Evolutionary conservation across 2,329 filamentous ascomycete species (phyloP).

Genomic region (Emydomyces testavorans): DNA sequence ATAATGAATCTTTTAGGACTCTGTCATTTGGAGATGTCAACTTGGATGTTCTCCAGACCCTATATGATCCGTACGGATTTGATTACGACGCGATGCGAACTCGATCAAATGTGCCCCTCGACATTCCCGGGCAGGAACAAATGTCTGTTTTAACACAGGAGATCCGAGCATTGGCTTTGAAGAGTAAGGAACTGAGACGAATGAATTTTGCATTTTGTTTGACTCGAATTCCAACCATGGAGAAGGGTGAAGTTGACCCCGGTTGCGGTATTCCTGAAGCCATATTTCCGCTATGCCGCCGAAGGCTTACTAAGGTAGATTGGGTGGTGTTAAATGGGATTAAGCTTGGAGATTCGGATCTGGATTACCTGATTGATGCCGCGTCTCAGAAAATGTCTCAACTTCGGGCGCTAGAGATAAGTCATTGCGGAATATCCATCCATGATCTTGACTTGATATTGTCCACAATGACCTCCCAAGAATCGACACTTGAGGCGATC

Average conservation of each 20-base stretch:
- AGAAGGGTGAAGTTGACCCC: constrained; percentile 42
- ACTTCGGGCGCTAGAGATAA: constrained; percentile 56
- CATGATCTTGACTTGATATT: constrained; percentile 47
- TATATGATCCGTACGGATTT: constrained; percentile 48
- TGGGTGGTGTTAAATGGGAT: constrained; percentile 61
- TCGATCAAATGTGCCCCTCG: constrained; percentile 46
- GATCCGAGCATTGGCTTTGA: constrained; percentile 54
- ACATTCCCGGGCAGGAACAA: constrained; percentile 42
- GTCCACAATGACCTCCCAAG: constrained; percentile 53
- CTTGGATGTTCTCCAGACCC: constrained; percentile 52
- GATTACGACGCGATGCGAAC: constrained; percentile 53
- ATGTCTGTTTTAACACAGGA: constrained; percentile 56
- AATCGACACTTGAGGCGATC: constrained; percentile 54
- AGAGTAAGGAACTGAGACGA: constrained; percentile 50
- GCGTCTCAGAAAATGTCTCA: constrained; percentile 54
- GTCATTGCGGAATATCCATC: constrained; percentile 46
- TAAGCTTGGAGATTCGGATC: constrained; percentile 57
- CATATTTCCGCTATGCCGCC: constrained; percentile 55
- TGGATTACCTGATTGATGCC: constrained; percentile 56
- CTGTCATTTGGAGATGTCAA: constrained; percentile 56
- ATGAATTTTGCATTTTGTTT: constrained; percentile 56
- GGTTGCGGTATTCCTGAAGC: constrained; percentile 61
- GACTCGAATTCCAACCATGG: constrained; percentile 43
- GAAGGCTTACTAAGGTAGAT: constrained; percentile 56
- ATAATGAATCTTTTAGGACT: constrained; percentile 57